Evolutionary conservation across 2,329 filamentous ascomycete species (phyloP).

Genomic region (Pseudonectria buxi): DNA sequence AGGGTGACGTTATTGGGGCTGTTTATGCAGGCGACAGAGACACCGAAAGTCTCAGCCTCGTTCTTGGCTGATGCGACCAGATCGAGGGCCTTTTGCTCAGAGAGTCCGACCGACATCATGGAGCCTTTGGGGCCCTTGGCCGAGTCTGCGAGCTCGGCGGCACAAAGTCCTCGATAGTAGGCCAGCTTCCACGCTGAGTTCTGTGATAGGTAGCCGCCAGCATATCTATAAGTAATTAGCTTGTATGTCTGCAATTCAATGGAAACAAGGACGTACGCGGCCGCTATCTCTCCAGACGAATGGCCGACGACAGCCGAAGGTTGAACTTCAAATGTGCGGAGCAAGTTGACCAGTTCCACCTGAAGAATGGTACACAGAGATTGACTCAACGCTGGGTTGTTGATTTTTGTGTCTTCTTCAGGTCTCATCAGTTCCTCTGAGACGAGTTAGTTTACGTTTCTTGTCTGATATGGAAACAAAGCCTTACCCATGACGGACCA

Average conservation of each 20-base stretch:
- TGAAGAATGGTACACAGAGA: constrained; percentile 49
- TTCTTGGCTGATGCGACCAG: too few relatives aligned
- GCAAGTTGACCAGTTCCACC: constrained; percentile 35
- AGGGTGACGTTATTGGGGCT: constrained; percentile 9
- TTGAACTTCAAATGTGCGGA: constrained; percentile 23
- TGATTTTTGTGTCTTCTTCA: constrained; percentile 19
- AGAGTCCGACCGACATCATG: constrained; percentile 29
- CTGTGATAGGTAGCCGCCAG: constrained; percentile 22
- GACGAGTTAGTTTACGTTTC: too few relatives aligned
- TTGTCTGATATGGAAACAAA: too few relatives aligned
- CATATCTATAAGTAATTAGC: too few relatives aligned
- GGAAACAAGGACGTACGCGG: too few relatives aligned
- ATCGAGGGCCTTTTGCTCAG: constrained; percentile 12
- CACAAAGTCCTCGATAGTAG: constrained; percentile 27
- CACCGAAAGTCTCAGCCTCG: not conserved
- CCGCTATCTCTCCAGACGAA: constrained; percentile 35
- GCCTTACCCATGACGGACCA: too few relatives aligned
- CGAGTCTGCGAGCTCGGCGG: constrained; percentile 1
- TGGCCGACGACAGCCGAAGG: constrained; percentile 31
- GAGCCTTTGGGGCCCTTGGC: constrained; percentile 10
- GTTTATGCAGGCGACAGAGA: constrained; percentile 11
- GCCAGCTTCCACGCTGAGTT: constrained; percentile 27
- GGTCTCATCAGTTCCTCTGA: constrained; percentile 20
- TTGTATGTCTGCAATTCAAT: too few relatives aligned
- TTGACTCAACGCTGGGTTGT: constrained; percentile 38